Conservation (phyloP, 2,329 filamentous ascomycete genomes). For the Aureobasidium sp. region DNA sequence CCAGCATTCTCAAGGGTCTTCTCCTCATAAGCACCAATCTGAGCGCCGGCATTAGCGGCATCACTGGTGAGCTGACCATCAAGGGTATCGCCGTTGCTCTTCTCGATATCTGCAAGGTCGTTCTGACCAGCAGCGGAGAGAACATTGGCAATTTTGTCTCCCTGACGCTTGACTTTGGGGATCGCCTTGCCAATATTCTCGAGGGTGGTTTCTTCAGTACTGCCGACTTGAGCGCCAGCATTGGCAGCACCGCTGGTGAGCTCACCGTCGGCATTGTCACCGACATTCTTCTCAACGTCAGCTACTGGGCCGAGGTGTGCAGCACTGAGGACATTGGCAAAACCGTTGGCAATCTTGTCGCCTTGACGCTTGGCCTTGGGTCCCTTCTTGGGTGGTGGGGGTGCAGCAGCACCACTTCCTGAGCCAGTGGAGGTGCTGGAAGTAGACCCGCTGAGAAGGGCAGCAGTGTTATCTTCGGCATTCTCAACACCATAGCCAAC, state of each 20-base stretch:
- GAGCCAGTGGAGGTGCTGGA: not conserved
- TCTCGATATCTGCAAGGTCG: not conserved
- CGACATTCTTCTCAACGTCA: not conserved
- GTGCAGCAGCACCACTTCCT: not conserved
- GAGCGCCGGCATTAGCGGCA: constrained; percentile 18
- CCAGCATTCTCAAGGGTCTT: constrained; percentile 19
- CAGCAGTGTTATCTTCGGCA: constrained; percentile 14
- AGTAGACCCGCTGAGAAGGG: not conserved
- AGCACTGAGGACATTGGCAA: constrained; percentile 17
- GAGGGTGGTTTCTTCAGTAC: constrained; percentile 18
- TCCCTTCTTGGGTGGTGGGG: not conserved
- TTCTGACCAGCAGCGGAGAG: constrained; percentile 13
- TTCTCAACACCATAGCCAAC: constrained; percentile 23
- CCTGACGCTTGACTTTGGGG: constrained; percentile 18
- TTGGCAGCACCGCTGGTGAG: constrained; percentile 19
- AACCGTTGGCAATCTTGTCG: constrained; percentile 15
- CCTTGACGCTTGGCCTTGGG: not conserved
- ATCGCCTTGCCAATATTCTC: constrained; percentile 18
- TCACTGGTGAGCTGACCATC: constrained; percentile 20
- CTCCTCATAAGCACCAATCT: constrained; percentile 18
- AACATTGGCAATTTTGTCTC: constrained; percentile 23
- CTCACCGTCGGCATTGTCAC: constrained; percentile 18
- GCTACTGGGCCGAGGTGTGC: not conserved
- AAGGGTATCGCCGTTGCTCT: constrained; percentile 16
- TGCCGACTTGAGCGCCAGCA: constrained; percentile 18